phyloP scores from a whole-genome alignment of 1,139 yeast species.

The Debaryomyces singareniensis region DNA sequence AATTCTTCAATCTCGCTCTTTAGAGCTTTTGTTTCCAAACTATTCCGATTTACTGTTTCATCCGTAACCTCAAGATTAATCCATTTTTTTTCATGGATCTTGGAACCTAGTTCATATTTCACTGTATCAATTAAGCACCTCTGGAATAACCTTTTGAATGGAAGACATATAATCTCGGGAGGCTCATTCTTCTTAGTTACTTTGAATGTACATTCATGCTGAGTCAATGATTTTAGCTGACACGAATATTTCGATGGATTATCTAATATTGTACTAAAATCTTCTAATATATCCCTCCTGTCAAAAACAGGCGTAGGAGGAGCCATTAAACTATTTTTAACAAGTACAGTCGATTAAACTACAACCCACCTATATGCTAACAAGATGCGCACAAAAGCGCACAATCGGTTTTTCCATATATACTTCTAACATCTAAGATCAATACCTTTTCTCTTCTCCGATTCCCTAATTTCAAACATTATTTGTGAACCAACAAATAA shows the following conservation, averaged over 20 bases:
- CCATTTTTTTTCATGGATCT: constrained; percentile 23
- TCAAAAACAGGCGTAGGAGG: constrained; percentile 42
- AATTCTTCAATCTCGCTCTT: constrained; percentile 28
- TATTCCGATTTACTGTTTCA: constrained; percentile 25
- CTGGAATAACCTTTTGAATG: constrained; percentile 48
- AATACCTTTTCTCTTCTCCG: constrained; percentile 78
- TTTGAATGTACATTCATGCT: constrained; percentile 44
- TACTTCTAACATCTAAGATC: constrained; percentile 61
- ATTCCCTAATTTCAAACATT: constrained; percentile 89
- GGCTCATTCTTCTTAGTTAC: constrained; percentile 18
- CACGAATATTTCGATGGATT: constrained; percentile 34
- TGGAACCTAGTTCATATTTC: constrained; percentile 19
- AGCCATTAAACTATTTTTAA: constrained; percentile 26
- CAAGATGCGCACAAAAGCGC: neutral
- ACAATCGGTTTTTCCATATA: neutral
- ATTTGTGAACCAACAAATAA: constrained; percentile 83
- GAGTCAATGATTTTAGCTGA: constrained; percentile 36
- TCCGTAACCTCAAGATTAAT: constrained; percentile 41
- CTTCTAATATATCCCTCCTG: constrained; percentile 21
- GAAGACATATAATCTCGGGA: constrained; percentile 44
- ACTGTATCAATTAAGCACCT: constrained; percentile 33
- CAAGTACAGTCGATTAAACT: constrained; percentile 1
- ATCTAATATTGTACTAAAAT: constrained; percentile 21
- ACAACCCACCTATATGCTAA: too few species aligned
- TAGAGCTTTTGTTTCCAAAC: constrained; percentile 19